Base-by-base conservation (phyloP, 2,329 filamentous ascomycete genomes). In the Fusarium hostae region DNA sequence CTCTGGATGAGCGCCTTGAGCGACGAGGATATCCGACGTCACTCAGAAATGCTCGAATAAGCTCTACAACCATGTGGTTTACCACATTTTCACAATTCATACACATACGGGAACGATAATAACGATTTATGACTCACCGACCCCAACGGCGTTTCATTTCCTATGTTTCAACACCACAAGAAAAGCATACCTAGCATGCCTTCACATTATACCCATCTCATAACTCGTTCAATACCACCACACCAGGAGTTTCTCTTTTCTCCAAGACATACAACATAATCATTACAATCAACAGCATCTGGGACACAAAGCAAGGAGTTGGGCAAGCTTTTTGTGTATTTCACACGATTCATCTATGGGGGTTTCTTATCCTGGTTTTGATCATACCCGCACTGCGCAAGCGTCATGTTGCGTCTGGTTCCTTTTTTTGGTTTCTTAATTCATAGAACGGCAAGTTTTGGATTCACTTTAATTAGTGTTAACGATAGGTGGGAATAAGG, bases 1-100 rank as follows among this genome's bases (percentile, higher is more conserved):
- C 85, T 96, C n/a, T 96, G 94, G 93, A 90, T 96, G 83, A 91
- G 92, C 50, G 92, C 93, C 13, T 79, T 96, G 59, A 88, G 83
- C 59, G 93, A 95, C 72, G 89, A 90, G n/a, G 92, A 95, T 76
- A 94, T 96, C 76, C 82, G 87, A 62, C 83, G 81, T 67, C 82
- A 84, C 60, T 88, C 86, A 0, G 85, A 87, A 59, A 80, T 77
- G 59, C 76, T 90, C 35, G 86, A 89, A 78, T 81, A 70, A 48
- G 30, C 40, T 13, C 34, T 18, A 30, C 26, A 35, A 45, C 20
- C 10, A 34, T 55, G 40, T 43, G 24, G 44, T 9, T 22, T 22
- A 45, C 32, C 37, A 30, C 59, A 34, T 34, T 45, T 47, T 24
- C 47, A 51, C 26, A 61, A 37, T 58, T 57, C 30, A 66, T 45